A percentile compares a stretch with the other conserved stretches of the same genome.
phyloP scores from a whole-genome alignment of 2,329 filamentous ascomycete genomes.

The Sclerotinia glacialis region DNA sequence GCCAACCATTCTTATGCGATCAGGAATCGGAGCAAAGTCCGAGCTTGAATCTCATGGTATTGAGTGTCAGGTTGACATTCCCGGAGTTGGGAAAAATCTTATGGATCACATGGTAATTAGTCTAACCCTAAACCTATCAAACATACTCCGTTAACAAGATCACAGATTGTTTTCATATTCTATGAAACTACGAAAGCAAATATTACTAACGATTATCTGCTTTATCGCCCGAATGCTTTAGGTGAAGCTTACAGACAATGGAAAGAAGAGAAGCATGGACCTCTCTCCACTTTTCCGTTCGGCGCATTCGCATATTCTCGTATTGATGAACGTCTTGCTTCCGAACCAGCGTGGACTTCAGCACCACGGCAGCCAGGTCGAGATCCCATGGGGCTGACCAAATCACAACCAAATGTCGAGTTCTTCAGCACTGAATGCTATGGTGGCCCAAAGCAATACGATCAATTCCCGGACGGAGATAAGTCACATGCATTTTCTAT shows the following conservation, averaged over 20 bases:
- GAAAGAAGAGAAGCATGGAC: slow-evolving; percentile 56
- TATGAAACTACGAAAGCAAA: slow-evolving; percentile 54
- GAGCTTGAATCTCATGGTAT: slow-evolving; percentile 48
- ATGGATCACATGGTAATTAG: slow-evolving; percentile 52
- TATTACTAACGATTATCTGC: slow-evolving; percentile 55
- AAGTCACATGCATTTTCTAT: slow-evolving; percentile 56
- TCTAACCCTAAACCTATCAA: background rate
- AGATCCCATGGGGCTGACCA: slow-evolving; percentile 60
- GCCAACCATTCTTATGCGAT: slow-evolving; percentile 48
- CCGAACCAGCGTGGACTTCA: slow-evolving; percentile 53
- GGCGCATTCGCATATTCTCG: slow-evolving; percentile 60
- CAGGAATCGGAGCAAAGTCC: slow-evolving; percentile 45
- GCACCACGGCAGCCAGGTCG: slow-evolving; percentile 50
- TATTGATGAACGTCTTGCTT: slow-evolving; percentile 56
- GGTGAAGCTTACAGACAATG: slow-evolving; percentile 52
- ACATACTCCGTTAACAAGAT: slow-evolving; percentile 14
- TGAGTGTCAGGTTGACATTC: slow-evolving; percentile 53
- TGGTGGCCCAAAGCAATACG: slow-evolving; percentile 57
- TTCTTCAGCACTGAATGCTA: slow-evolving; percentile 63
- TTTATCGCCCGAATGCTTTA: slow-evolving; percentile 54
- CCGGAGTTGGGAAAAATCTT: slow-evolving; percentile 61
- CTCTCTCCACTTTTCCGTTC: slow-evolving; percentile 61
- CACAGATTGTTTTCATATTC: slow-evolving; percentile 56
- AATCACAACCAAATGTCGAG: slow-evolving; percentile 58
- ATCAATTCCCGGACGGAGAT: slow-evolving; percentile 50